phyloP scores from a whole-genome alignment of 2,329 filamentous ascomycete species.

The Cordyceps pruinosa region DNA sequence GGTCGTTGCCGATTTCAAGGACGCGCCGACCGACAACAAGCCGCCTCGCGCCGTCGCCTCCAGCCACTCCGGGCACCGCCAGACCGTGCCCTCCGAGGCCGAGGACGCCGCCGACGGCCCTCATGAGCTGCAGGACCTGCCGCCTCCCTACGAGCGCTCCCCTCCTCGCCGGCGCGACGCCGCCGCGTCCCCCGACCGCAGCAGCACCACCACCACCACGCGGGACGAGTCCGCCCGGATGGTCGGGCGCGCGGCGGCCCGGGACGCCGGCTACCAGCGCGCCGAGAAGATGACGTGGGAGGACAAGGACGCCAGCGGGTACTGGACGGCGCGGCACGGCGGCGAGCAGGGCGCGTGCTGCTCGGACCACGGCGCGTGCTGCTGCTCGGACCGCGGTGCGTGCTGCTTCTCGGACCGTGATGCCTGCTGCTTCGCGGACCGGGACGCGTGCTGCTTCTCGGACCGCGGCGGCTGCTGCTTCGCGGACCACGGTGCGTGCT shows the following conservation, averaged over 20 bases:
- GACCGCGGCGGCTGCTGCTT: not conserved
- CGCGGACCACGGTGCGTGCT: not conserved
- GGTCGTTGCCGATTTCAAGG: conserved; percentile 1
- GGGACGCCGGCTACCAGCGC: conserved; percentile 4
- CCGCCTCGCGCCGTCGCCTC: not conserved
- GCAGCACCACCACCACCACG: not conserved
- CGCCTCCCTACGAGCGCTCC: not conserved
- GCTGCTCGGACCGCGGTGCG: not conserved
- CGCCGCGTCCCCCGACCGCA: too few relatives aligned
- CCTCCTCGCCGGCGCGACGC: too few relatives aligned
- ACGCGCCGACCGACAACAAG: not conserved
- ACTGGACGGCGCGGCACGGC: conserved; percentile 10
- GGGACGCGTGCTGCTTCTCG: not conserved
- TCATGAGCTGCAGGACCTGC: not conserved
- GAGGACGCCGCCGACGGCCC: not conserved
- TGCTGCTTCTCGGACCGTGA: not conserved
- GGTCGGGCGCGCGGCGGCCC: not conserved
- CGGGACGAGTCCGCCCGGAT: not conserved
- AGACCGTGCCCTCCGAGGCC: not conserved
- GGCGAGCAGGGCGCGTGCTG: conserved; percentile 1
- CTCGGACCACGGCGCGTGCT: not conserved
- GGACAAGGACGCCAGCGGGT: conserved; percentile 10
- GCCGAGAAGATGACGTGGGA: conserved; percentile 12
- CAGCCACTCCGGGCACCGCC: not conserved
- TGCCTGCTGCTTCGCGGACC: conserved; percentile 12